Base-by-base conservation (phyloP, 345 rosid genomes). In the Balakata baccata region DNA sequence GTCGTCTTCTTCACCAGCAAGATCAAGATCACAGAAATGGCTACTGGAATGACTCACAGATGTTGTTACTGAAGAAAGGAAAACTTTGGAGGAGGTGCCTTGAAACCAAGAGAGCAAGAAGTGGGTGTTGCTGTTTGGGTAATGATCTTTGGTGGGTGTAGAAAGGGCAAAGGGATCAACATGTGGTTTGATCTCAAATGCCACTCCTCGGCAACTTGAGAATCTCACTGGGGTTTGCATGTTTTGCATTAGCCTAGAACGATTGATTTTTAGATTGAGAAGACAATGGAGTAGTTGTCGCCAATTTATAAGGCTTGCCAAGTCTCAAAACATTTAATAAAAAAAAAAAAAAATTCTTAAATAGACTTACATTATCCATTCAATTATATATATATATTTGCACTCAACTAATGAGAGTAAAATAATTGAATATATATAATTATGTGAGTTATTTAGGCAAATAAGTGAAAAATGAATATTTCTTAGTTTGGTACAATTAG, bases 1-100 rank as follows among this genome's bases (percentile, higher is more conserved):
- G 6, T 54, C 74, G 4, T 54, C 75, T 3, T 81, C 84, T 17
- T 74, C 78, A 5, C 51, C 79, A 0, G 83, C 84, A 6, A 64
- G 68, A 7, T 92, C 92, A 12, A 88, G 82, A 34, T 92, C 94
- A 53, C 94, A 88, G 81, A 86, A 90, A 81, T 89, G 98, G 83
- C 94, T 86, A 63, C 94, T 90, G 5, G 86, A 11, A 71, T 78
- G 80, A 74, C 96, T 90, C 34, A 49, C 22, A 6, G 94, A 84
- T 61, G 78, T 81, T 67, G 71, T 70, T 5, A 87, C 29, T 13
- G 85, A 34, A 62, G 88, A 86, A 76, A 81, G 84, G 65, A 83
- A 72, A 39, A 86, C 78, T 67, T 54, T 80, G 6, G 88, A 84
- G 6, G 82, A 75, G 81, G 74, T 69, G 50, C 81, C 20, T 63